Conservation (phyloP, 2,329 filamentous ascomycete genomes). For the Berkeleyomyces rouxiae region DNA sequence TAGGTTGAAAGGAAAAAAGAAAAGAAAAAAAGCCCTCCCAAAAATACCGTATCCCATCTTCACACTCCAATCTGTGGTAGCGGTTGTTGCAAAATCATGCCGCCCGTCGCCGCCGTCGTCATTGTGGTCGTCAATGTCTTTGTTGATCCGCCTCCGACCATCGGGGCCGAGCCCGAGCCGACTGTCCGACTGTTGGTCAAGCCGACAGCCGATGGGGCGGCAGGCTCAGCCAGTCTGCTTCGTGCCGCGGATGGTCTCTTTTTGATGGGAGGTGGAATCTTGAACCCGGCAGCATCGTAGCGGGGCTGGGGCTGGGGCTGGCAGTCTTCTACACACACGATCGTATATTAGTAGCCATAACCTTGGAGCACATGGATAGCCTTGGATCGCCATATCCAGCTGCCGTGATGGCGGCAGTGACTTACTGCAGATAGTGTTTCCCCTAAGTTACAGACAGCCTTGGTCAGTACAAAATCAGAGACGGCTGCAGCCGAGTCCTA, state of each 20-base stretch:
- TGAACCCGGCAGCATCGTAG: not conserved
- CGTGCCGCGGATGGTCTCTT: not conserved
- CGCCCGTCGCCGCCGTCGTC: not conserved
- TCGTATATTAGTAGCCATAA: not conserved
- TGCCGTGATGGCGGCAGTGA: not conserved
- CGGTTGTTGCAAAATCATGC: not conserved
- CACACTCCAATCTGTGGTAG: not conserved
- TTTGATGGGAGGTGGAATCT: not conserved
- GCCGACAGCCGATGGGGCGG: not conserved
- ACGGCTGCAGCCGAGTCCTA: not conserved
- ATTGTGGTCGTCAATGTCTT: not conserved
- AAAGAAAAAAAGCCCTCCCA: not conserved
- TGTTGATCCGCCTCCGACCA: too few relatives aligned
- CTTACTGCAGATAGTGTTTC: not conserved
- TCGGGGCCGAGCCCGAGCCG: too few relatives aligned
- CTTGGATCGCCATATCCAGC: too few relatives aligned
- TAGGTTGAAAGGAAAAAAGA: not conserved
- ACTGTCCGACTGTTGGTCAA: not conserved
- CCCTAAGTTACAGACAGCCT: not conserved
- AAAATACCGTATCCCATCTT: not conserved
- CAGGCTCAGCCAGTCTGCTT: not conserved
- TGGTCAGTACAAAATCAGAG: not conserved
- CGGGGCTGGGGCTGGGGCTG: not conserved
- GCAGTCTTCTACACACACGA: not conserved
- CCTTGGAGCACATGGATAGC: too few relatives aligned